A percentile compares a stretch with the other conserved stretches of the same genome.
These are phyloP conservation scores for Vanderwaltozyma polyspora DNA, from an alignment of 805 yeast genomes.

Conservation along the genomic window DNA sequence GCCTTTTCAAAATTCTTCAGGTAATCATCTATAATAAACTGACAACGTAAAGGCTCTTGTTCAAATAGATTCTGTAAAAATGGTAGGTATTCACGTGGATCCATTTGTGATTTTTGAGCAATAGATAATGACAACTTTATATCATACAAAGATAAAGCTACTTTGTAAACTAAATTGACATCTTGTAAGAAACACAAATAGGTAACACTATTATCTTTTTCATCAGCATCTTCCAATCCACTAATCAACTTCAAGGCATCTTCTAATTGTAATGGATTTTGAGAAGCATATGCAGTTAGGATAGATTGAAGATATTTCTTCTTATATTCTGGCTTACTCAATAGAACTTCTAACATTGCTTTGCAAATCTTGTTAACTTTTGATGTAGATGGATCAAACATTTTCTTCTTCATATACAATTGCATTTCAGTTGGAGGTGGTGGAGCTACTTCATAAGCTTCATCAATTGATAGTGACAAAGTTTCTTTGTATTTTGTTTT, in stretches of 20 bases:
- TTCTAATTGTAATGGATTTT: constrained; percentile 72
- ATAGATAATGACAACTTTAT: constrained; percentile 67
- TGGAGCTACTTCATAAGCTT: constrained; percentile 21
- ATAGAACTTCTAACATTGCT: constrained; percentile 47
- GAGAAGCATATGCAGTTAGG: constrained; percentile 86
- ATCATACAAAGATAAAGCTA: constrained; percentile 73
- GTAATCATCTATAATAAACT: constrained; percentile 69
- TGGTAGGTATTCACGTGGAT: constrained; percentile 93
- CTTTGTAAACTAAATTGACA: constrained; percentile 68
- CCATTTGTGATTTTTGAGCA: constrained; percentile 95
- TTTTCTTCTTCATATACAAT: constrained; percentile 32
- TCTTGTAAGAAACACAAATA: constrained; percentile 88
- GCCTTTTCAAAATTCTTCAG: constrained; percentile 63
- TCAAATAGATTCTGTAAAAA: constrained; percentile 71
- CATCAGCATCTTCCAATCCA: constrained; percentile 35
- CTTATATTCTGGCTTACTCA: constrained; percentile 37
- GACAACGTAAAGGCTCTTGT: constrained; percentile 53
- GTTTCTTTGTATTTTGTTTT: constrained; percentile 77
- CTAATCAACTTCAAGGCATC: constrained; percentile 63
- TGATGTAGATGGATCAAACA: constrained; percentile 32
- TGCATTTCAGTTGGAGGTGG: constrained; percentile 29
- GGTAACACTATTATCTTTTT: constrained; percentile 55
- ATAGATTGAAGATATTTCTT: constrained; percentile 59
- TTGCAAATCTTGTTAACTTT: constrained; percentile 74
- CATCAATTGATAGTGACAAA: constrained; percentile 19